Percentiles rank a stretch among this genome's conserved stretches.
These are phyloP conservation scores for Chenopodium formosanum DNA, from an alignment of 148 eudicot species.

Conservation along the genomic window DNA sequence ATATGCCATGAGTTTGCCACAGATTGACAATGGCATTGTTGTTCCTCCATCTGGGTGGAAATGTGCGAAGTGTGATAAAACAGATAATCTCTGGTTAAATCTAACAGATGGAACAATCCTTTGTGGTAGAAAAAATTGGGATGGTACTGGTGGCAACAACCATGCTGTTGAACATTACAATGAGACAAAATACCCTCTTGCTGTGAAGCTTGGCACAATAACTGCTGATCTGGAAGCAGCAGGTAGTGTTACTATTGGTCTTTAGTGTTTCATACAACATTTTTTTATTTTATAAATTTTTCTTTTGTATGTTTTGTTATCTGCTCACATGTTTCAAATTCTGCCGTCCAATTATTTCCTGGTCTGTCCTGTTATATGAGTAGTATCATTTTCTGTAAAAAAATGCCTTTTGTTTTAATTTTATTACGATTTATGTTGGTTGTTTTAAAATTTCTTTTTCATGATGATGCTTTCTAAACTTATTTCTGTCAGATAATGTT, in stretches of 20 bases:
- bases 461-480: not conserved
- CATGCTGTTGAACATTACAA: slow-evolving; percentile 87
- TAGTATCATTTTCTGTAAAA: not conserved
- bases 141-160: slow-evolving; percentile 93
- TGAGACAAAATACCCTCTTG: slow-evolving; percentile 72
- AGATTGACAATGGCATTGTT: slow-evolving; percentile 63
- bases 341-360: not conserved
- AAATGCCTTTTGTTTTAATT: not conserved
- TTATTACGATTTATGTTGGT: not conserved
- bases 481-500: not conserved
- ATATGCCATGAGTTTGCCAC: slow-evolving; percentile 65
- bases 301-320: not conserved
- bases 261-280: not conserved
- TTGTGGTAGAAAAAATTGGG: slow-evolving; percentile 96
- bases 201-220: slow-evolving; percentile 96
- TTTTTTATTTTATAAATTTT: not conserved
- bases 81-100: slow-evolving; percentile 93
- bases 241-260: slow-evolving; percentile 48
- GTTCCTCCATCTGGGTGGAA: slow-evolving; percentile 95
- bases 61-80: slow-evolving; percentile 88
- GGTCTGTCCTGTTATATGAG: not conserved
- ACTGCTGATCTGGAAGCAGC: slow-evolving; percentile 90
- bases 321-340: not conserved
- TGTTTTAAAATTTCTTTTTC: too few species aligned
- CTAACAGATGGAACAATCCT: slow-evolving; percentile 89